Evolutionary conservation across 345 rosid species (phyloP).

Genomic region (Syzygium jambos): DNA sequence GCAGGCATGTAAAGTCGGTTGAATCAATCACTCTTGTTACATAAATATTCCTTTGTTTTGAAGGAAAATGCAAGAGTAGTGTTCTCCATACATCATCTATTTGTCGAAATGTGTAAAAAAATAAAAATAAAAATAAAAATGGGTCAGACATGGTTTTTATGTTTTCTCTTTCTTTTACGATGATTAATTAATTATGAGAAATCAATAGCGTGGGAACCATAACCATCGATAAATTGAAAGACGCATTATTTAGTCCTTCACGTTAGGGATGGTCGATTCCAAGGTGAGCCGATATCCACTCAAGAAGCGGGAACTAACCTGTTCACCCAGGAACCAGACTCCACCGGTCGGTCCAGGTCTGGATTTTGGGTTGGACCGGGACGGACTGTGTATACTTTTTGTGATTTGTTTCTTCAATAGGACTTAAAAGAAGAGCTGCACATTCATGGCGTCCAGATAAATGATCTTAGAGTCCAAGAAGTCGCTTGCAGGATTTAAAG

Average conservation of each 20-base stretch:
- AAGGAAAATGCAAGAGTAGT: neutral
- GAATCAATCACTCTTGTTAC: neutral
- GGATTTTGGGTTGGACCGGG: neutral
- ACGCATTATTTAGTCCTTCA: neutral
- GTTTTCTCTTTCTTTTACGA: neutral
- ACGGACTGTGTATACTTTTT: neutral
- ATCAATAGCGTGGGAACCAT: neutral
- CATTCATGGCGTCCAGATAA: neutral
- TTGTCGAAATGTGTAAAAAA: neutral
- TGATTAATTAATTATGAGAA: neutral
- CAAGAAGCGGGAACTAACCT: neutral
- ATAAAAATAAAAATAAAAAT: too few species aligned
- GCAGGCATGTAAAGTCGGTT: neutral
- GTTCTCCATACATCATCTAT: neutral
- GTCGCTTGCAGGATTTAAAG: neutral
- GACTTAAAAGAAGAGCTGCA: neutral
- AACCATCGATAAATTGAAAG: neutral
- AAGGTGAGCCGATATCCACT: neutral
- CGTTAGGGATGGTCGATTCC: neutral
- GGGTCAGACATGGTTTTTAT: neutral
- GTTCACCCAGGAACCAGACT: neutral
- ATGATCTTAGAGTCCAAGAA: neutral
- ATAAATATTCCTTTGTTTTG: neutral
- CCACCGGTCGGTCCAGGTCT: fast-evolving
- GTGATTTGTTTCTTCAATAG: neutral